Conservation (phyloP, 2,329 filamentous ascomycete genomes). For the Apiospora pterosperma region DNA sequence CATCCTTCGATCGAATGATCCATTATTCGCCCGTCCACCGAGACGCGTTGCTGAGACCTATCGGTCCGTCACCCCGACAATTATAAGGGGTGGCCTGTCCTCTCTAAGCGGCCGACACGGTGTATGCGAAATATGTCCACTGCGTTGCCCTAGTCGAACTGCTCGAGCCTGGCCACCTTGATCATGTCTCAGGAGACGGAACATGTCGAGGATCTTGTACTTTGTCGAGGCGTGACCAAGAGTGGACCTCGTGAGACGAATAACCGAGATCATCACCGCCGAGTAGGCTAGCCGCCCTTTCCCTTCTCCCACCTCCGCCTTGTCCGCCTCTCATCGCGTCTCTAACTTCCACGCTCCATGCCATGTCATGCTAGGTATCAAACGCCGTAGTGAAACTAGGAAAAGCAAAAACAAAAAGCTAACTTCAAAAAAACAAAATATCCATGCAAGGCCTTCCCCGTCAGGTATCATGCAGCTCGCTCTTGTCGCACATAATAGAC, state of each 20-base stretch:
- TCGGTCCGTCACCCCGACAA: background rate
- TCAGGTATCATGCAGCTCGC: background rate
- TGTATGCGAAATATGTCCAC: too few species aligned
- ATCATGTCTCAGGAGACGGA: background rate
- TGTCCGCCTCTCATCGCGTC: background rate
- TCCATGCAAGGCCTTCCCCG: background rate
- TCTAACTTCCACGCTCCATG: background rate
- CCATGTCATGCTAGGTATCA: constrained; percentile 1
- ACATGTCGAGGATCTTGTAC: background rate
- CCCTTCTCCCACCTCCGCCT: background rate
- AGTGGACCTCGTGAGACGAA: background rate
- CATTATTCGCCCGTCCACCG: background rate
- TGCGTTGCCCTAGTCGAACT: background rate
- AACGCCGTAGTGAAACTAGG: background rate
- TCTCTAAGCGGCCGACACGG: background rate
- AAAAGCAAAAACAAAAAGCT: background rate
- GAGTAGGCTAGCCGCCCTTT: background rate
- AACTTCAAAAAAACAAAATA: background rate
- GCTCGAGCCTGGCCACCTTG: background rate
- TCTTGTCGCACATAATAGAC: background rate
- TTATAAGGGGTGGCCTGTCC: background rate
- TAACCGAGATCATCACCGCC: background rate
- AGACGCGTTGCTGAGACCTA: background rate
- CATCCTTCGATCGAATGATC: background rate
- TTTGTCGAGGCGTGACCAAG: background rate